These are phyloP conservation scores for Aquilaria malaccensis DNA, from an alignment of 345 rosid species.

Conservation along the genomic window DNA sequence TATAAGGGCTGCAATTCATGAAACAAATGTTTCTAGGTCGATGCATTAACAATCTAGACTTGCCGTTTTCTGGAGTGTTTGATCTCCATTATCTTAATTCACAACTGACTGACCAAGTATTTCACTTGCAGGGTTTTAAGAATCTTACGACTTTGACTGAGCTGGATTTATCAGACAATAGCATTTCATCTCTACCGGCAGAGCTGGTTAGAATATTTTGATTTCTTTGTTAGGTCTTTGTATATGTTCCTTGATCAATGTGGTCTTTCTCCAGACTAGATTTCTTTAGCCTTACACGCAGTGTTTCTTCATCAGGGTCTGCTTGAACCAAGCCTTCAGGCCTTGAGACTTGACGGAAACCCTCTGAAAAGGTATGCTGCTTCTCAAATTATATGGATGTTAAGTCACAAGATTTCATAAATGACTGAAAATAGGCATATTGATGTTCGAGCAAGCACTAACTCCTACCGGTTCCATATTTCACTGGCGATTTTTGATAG, in stretches of 20 bases:
- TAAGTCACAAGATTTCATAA: slow-evolving; percentile 2
- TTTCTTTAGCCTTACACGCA: not conserved
- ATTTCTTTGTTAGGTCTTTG: not conserved
- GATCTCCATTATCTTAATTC: too few species aligned
- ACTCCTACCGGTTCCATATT: too few species aligned
- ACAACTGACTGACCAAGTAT: not conserved
- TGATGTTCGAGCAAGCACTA: too few species aligned
- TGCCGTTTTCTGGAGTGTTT: too few species aligned
- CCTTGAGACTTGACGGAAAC: slow-evolving; percentile 78
- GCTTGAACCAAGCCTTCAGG: slow-evolving; percentile 76
- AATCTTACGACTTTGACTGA: slow-evolving; percentile 58
- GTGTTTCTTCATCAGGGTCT: slow-evolving; percentile 45
- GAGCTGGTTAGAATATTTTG: slow-evolving; percentile 45
- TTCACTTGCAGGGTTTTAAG: slow-evolving; percentile 52
- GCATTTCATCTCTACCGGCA: slow-evolving; percentile 67
- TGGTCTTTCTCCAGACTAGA: not conserved
- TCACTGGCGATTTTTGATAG: too few species aligned
- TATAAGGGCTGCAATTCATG: too few species aligned
- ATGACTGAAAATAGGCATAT: not conserved
- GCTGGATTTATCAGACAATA: slow-evolving; percentile 83
- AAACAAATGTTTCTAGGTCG: too few species aligned
- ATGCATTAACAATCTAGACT: too few species aligned
- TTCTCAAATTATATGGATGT: not conserved
- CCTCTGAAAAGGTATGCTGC: slow-evolving; percentile 69
- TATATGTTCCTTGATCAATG: not conserved